A percentile compares a stretch with the other conserved stretches of the same genome.
These are phyloP conservation scores for Lyophyllum atratum DNA, from an alignment of 768 basidiomycete genomes.

Conservation along the genomic window DNA sequence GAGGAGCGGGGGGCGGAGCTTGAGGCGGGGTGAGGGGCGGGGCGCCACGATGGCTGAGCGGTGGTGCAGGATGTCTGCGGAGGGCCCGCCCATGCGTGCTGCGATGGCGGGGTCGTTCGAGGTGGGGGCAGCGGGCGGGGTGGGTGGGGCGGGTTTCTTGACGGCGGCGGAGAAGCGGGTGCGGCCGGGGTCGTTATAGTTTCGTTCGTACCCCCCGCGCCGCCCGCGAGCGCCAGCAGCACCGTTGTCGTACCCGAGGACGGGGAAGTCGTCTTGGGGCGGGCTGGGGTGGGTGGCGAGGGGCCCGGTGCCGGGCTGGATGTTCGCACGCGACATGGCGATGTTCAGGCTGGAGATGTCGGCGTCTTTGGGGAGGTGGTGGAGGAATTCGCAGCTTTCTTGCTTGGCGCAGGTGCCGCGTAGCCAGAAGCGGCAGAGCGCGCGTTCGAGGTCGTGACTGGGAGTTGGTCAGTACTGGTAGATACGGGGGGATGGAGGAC, in stretches of 20 bases:
- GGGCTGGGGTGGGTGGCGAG: conserved; percentile 42
- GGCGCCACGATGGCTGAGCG: conserved; percentile 75
- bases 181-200: conserved; percentile 79
- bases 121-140: conserved; percentile 22
- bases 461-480: conserved; percentile 3
- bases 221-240: conserved; percentile 36
- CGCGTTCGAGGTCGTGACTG: conserved; percentile 94
- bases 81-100: conserved; percentile 53
- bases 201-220: conserved; percentile 43
- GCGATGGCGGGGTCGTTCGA: conserved; percentile 40
- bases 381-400: conserved; percentile 94
- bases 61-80: conserved; percentile 64
- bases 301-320: conserved; percentile 50
- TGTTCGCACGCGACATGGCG: conserved; percentile 66
- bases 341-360: conserved; percentile 72
- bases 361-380: conserved; percentile 85
- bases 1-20: conserved; percentile 78
- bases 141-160: conserved; percentile 57
- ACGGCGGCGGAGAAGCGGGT: conserved; percentile 90
- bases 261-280: conserved; percentile 73
- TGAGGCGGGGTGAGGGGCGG: conserved; percentile 81
- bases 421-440: conserved; percentile 96
- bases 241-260: conserved; percentile 50
- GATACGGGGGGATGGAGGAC: conserved; percentile 18
- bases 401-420: conserved; percentile 97